Conservation (phyloP, 192 early-diverging fungal genomes). For the Backusella macrospora region DNA sequence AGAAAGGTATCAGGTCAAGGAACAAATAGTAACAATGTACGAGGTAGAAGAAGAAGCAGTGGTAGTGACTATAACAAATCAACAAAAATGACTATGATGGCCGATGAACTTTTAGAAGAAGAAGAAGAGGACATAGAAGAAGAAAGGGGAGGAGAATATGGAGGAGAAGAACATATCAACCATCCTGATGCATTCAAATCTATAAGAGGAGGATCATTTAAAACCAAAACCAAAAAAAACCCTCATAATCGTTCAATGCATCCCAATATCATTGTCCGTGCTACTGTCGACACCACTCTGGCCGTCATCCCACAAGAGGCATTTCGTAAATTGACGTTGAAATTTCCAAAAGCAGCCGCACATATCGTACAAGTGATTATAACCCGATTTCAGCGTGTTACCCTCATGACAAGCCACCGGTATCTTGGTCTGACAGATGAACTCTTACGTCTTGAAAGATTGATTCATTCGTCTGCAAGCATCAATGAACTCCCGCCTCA, state of each 20-base stretch:
- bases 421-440: conserved; percentile 88
- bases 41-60: no score
- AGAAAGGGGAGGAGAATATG: conserved; percentile 30
- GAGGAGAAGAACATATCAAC: not conserved
- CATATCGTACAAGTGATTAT: conserved; percentile 95
- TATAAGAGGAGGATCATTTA: not conserved
- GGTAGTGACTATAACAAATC: no score
- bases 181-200: not conserved
- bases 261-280: conserved; percentile 80
- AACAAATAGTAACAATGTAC: no score
- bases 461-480: conserved; percentile 72
- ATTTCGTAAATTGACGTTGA: conserved; percentile 83
- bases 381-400: conserved; percentile 93
- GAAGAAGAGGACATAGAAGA: no score
- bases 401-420: conserved; percentile 85
- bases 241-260: conserved; percentile 47
- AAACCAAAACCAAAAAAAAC: not conserved
- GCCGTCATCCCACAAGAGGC: conserved; percentile 94
- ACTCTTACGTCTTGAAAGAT: conserved; percentile 82
- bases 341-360: conserved; percentile 90
- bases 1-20: no score
- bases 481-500: conserved; percentile 51
- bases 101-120: no score
- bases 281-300: conserved; percentile 85
- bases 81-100: no score